Evolutionary conservation across 495 filamentous ascomycete genomes (phyloP).

Genomic region (Xylaria nigripes): DNA sequence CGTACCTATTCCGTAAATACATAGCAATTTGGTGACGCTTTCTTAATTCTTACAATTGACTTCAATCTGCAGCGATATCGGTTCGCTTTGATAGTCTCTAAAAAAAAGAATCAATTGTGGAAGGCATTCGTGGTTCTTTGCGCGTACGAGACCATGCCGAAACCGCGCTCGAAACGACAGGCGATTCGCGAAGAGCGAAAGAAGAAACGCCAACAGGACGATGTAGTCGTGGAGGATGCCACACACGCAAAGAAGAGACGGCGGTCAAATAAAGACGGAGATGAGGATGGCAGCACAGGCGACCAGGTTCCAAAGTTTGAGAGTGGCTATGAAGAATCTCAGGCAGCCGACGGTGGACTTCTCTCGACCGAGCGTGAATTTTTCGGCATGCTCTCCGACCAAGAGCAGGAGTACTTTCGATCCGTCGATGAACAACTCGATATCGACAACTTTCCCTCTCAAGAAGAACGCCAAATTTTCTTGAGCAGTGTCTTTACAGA

Average conservation of each 20-base stretch:
- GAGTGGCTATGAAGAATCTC: conserved; percentile 13
- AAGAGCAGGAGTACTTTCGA: conserved; percentile 93
- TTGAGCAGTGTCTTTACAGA: conserved; percentile 78
- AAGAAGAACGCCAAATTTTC: conserved; percentile 72
- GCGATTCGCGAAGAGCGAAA: conserved; percentile 40
- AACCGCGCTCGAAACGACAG: conserved; percentile 34
- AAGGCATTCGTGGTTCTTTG: not conserved
- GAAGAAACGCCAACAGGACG: conserved; percentile 32
- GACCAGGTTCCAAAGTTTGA: conserved; percentile 27
- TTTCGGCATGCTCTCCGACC: conserved; percentile 80
- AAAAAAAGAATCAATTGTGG: not conserved
- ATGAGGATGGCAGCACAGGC: conserved; percentile 5
- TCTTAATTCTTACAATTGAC: no score
- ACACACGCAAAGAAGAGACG: conserved; percentile 31
- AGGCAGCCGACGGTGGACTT: conserved; percentile 13
- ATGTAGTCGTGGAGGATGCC: conserved; percentile 23
- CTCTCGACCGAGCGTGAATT: conserved; percentile 48
- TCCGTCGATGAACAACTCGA: conserved; percentile 82
- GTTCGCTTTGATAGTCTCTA: not conserved
- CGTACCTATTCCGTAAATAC: not conserved
- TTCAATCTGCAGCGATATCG: not conserved
- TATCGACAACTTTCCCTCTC: conserved; percentile 68
- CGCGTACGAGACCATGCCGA: conserved; percentile 17
- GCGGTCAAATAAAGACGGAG: conserved; percentile 22
- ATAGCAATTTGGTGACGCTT: not conserved